Evolutionary conservation across 495 filamentous ascomycete genomes (phyloP).

Genomic region (Penicillium roqueforti): DNA sequence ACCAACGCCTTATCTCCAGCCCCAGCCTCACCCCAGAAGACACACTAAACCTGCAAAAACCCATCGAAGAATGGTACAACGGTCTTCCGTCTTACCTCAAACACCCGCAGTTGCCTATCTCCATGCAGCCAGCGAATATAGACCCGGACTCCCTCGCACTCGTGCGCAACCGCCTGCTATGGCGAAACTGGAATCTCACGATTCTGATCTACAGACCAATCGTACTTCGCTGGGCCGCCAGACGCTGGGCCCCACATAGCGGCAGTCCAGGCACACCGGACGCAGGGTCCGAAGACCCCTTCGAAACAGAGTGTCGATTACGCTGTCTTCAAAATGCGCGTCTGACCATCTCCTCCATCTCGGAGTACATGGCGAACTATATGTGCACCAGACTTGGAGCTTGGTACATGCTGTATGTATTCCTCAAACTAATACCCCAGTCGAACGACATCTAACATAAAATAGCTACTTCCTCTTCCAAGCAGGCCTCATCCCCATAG

Average conservation of each 20-base stretch:
- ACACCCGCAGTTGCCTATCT: slow-evolving; percentile 25
- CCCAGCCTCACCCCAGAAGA: slow-evolving; percentile 47
- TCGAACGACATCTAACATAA: background rate
- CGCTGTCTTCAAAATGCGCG: slow-evolving; percentile 44
- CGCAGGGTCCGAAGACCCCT: slow-evolving; percentile 34
- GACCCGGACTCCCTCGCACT: slow-evolving; percentile 37
- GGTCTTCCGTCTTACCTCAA: slow-evolving; percentile 44
- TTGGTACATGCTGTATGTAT: slow-evolving; percentile 50
- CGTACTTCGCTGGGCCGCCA: slow-evolving; percentile 46
- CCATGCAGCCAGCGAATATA: slow-evolving; percentile 19
- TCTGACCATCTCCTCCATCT: slow-evolving; percentile 43
- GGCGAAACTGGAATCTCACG: slow-evolving; percentile 50
- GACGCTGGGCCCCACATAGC: slow-evolving; percentile 36
- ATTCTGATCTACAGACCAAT: slow-evolving; percentile 52
- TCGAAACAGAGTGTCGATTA: slow-evolving; percentile 39
- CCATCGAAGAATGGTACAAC: slow-evolving; percentile 47
- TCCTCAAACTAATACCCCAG: background rate
- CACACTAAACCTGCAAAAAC: slow-evolving; percentile 41
- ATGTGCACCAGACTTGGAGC: slow-evolving; percentile 42
- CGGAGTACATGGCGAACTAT: slow-evolving; percentile 40
- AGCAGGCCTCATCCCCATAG: slow-evolving; percentile 47
- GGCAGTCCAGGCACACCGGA: slow-evolving; percentile 25
- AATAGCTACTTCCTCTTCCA: slow-evolving; percentile 52
- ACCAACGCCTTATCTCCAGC: slow-evolving; percentile 49
- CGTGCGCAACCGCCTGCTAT: slow-evolving; percentile 41